These are phyloP conservation scores for Dionaea muscipula DNA, from an alignment of 179 eudicot species.

Conservation along the genomic window DNA sequence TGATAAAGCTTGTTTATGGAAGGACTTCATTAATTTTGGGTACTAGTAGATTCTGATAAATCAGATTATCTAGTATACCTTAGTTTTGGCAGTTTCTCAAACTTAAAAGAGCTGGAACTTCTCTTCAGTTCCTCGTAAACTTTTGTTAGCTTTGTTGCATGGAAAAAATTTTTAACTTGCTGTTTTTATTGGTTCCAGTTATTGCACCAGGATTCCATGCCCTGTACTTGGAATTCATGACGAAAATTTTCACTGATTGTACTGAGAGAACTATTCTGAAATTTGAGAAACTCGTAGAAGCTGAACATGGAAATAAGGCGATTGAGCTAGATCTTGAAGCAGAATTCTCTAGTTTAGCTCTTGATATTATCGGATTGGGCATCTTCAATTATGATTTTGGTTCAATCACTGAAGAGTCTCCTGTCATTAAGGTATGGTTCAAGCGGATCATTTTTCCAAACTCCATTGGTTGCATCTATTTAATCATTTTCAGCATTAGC, in stretches of 20 bases:
- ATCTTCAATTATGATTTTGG: constrained; percentile 97
- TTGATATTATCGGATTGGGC: constrained; percentile 95
- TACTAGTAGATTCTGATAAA: no score
- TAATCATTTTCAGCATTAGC: no score
- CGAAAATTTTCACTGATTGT: constrained; percentile 63
- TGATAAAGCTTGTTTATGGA: background rate
- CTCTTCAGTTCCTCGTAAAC: background rate
- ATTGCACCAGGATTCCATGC: constrained; percentile 97
- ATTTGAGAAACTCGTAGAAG: constrained; percentile 60
- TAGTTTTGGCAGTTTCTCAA: no score
- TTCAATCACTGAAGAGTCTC: constrained; percentile 90
- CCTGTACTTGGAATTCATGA: constrained; percentile 90
- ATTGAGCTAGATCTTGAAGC: constrained; percentile 91
- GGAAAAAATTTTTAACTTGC: background rate
- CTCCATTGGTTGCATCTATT: no score
- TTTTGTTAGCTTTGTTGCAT: background rate
- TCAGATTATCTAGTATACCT: no score
- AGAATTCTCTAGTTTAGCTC: constrained; percentile 93
- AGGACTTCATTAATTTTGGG: background rate
- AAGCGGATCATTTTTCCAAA: no score
- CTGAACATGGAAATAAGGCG: constrained; percentile 21
- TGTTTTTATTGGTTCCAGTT: constrained; percentile 38
- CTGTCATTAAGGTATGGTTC: constrained; percentile 67
- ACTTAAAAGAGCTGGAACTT: no score
- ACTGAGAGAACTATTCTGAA: constrained; percentile 56